Conservation (phyloP, 371 early-diverging fungal genomes). For the Mortierella sp. region DNA sequence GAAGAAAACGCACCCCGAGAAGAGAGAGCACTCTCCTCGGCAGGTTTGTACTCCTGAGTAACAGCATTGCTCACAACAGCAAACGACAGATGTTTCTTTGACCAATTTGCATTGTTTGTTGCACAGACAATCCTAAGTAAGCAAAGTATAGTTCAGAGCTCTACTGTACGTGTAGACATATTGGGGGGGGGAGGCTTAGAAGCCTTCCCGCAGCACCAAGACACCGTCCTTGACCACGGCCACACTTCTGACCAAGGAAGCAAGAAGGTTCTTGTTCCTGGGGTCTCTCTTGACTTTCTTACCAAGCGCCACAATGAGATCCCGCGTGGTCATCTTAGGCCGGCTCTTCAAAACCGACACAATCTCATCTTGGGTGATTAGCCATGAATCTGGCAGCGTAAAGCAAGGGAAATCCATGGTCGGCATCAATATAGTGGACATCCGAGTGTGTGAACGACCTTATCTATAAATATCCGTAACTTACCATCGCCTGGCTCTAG, state of each 20-base stretch:
- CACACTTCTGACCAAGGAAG: conserved; percentile 70
- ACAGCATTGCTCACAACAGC: too few relatives aligned
- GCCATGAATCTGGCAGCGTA: conserved; percentile 19
- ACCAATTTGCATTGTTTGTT: not conserved
- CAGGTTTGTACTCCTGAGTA: too few relatives aligned
- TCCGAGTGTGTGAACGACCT: not conserved
- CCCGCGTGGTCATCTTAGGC: conserved; percentile 70
- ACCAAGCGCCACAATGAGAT: conserved; percentile 72
- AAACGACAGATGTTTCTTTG: not conserved
- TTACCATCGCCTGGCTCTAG: conserved; percentile 8
- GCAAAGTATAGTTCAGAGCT: too few relatives aligned
- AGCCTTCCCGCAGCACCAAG: conserved; percentile 58
- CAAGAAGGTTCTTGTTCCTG: conserved; percentile 70
- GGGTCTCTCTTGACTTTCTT: conserved; percentile 75
- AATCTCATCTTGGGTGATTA: conserved; percentile 80
- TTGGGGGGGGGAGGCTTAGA: conserved; percentile 18
- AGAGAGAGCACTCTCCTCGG: too few relatives aligned
- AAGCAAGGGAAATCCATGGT: not conserved
- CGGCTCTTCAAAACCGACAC: conserved; percentile 66
- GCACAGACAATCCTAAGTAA: not conserved
- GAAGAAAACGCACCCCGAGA: too few relatives aligned
- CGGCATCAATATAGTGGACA: not conserved
- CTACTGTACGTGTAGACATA: too few relatives aligned
- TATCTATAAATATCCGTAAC: conserved; percentile 13
- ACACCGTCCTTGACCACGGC: conserved; percentile 62